phyloP scores from a whole-genome alignment of 495 filamentous ascomycete genomes.

The Annulohypoxylon maeteangense region DNA sequence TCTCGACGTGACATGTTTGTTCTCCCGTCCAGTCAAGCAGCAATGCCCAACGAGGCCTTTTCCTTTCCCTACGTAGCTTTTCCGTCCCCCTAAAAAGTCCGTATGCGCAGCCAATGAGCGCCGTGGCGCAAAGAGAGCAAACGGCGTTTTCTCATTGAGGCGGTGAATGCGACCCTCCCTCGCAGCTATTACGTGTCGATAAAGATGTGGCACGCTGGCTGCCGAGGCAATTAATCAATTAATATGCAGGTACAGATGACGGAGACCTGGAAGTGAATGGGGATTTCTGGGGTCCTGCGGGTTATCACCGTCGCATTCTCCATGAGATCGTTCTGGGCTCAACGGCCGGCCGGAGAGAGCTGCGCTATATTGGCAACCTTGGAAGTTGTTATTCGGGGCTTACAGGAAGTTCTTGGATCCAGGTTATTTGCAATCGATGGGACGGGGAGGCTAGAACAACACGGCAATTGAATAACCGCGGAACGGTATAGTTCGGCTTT shows the following conservation, averaged over 20 bases:
- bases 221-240: slow-evolving; percentile 34
- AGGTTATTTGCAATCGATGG: slow-evolving; percentile 1
- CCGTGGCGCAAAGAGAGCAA: slow-evolving; percentile 22
- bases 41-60: slow-evolving; percentile 40
- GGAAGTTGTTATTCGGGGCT: not conserved
- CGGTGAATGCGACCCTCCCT: slow-evolving; percentile 37
- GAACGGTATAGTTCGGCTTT: not conserved
- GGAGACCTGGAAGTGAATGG: not conserved
- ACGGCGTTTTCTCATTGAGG: slow-evolving; percentile 20
- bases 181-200: slow-evolving; percentile 37
- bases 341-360: slow-evolving; percentile 12
- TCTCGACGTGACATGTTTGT: slow-evolving; percentile 2
- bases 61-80: slow-evolving; percentile 8
- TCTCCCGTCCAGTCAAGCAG: slow-evolving; percentile 6
- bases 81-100: slow-evolving; percentile 19
- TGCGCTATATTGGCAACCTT: slow-evolving; percentile 13
- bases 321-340: slow-evolving; percentile 10
- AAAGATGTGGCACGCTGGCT: slow-evolving; percentile 29
- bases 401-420: slow-evolving; percentile 9
- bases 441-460: slow-evolving; percentile 1
- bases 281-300: slow-evolving; percentile 14
- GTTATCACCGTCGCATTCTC: slow-evolving; percentile 25
- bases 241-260: slow-evolving; percentile 41
- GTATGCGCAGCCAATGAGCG: slow-evolving; percentile 26
- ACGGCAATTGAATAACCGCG: not conserved